A percentile compares a stretch with the other conserved stretches of the same genome.
These are phyloP conservation scores for Fusarium sp. DNA, from an alignment of 2,329 filamentous ascomycete genomes.

Conservation along the genomic window DNA sequence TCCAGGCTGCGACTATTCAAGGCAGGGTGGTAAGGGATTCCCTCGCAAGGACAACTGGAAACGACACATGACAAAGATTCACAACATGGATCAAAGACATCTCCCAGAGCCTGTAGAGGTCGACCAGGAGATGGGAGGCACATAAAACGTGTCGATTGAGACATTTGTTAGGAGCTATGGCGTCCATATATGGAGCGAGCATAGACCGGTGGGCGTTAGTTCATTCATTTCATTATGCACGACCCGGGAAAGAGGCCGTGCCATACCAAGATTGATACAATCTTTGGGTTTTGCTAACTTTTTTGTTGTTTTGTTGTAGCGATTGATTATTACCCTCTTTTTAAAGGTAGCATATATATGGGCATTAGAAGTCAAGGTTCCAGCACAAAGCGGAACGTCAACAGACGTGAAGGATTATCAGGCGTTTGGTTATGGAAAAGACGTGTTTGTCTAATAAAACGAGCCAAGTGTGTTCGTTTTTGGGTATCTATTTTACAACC, in stretches of 20 bases:
- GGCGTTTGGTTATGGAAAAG: conserved; percentile 41
- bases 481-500: conserved; percentile 45
- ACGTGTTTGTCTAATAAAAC: conserved; percentile 31
- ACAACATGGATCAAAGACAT: conserved; percentile 56
- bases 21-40: conserved; percentile 66
- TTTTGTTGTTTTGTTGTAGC: conserved; percentile 30
- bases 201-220: conserved; percentile 14
- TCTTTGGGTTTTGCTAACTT: conserved; percentile 3
- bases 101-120: conserved; percentile 57
- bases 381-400: conserved; percentile 28
- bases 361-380: conserved; percentile 32
- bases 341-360: conserved; percentile 21
- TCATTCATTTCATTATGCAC: conserved; percentile 1
- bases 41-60: conserved; percentile 72
- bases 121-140: conserved; percentile 50
- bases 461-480: conserved; percentile 37
- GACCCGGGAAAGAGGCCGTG: background rate
- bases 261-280: background rate
- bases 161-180: background rate
- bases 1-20: conserved; percentile 66
- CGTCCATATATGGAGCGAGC: background rate
- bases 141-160: conserved; percentile 17
- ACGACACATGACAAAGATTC: conserved; percentile 70
- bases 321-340: conserved; percentile 39
- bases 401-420: conserved; percentile 21